A percentile compares a stretch with the other conserved stretches of the same genome.
Conservation (phyloP, 805 yeast genomes). For the Suhomyces vadensis region DNA sequence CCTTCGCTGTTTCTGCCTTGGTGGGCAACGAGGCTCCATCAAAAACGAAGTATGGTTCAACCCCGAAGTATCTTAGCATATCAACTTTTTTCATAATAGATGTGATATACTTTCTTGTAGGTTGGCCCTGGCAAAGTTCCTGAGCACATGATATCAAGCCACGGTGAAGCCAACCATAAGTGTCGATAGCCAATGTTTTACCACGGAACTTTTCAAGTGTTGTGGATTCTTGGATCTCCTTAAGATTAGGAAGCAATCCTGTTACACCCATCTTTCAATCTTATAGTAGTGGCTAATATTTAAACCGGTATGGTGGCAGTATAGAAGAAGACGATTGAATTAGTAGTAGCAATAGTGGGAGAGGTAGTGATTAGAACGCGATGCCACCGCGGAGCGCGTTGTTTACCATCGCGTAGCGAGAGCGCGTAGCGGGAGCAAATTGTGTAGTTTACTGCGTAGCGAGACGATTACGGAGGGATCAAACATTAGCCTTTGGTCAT, state of each 20-base stretch:
- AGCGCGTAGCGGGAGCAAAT: no score
- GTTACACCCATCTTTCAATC: slow-evolving; percentile 66
- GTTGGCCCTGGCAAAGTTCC: slow-evolving; percentile 69
- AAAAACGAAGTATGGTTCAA: slow-evolving; percentile 84
- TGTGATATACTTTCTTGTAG: slow-evolving; percentile 70
- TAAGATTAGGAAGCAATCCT: slow-evolving; percentile 78
- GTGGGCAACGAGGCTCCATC: slow-evolving; percentile 89
- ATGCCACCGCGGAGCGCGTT: no score
- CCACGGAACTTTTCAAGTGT: slow-evolving; percentile 66
- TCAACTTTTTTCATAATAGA: slow-evolving; percentile 67
- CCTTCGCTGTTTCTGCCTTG: slow-evolving; percentile 69
- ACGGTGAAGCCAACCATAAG: slow-evolving; percentile 94
- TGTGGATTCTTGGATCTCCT: slow-evolving; percentile 65
- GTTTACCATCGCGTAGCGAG: no score
- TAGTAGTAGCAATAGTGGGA: no score
- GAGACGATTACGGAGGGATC: no score
- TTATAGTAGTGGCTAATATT: not conserved
- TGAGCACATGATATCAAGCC: slow-evolving; percentile 81
- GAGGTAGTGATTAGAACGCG: no score
- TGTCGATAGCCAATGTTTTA: slow-evolving; percentile 84
- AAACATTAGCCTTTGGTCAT: no score
- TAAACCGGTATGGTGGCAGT: not conserved
- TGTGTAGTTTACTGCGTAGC: no score
- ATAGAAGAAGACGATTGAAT: no score
- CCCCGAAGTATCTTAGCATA: slow-evolving; percentile 65